Evolutionary conservation across 257 asterid genomes (phyloP).

Genomic region (Pogostemon cablin): DNA sequence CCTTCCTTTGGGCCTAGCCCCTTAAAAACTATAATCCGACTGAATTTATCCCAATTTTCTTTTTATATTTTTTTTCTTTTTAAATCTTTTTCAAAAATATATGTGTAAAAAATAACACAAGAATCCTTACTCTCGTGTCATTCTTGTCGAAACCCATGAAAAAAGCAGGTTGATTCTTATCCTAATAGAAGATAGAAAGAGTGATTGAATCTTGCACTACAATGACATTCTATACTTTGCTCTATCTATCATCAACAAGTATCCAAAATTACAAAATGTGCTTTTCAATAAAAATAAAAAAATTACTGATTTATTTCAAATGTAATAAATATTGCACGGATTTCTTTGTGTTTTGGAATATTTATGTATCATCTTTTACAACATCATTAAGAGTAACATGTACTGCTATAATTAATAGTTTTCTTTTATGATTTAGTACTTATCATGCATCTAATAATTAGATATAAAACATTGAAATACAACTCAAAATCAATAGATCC

Average conservation of each 20-base stretch:
- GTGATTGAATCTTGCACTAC: constrained; percentile 32
- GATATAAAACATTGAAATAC: no score
- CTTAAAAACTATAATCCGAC: no score
- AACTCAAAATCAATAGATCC: no score
- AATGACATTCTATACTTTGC: constrained; percentile 23
- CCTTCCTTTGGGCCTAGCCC: constrained; percentile 32
- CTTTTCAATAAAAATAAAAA: no score
- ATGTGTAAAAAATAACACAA: background rate
- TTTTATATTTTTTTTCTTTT: background rate
- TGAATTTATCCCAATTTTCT: background rate
- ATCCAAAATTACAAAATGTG: background rate
- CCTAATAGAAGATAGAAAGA: constrained; percentile 19
- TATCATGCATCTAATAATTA: no score
- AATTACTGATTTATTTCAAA: background rate
- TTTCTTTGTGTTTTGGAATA: no score
- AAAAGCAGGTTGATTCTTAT: constrained; percentile 28
- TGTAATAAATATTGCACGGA: background rate
- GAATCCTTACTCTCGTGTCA: background rate
- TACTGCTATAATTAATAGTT: no score
- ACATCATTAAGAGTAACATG: no score
- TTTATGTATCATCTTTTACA: no score
- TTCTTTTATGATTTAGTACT: no score
- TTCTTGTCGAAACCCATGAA: constrained; percentile 24
- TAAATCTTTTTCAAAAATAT: no score
- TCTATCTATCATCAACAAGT: constrained; percentile 3